A percentile compares a stretch with the other conserved stretches of the same genome.
phyloP scores from a whole-genome alignment of 306 rosid genomes.

The Prunus kanzakura region DNA sequence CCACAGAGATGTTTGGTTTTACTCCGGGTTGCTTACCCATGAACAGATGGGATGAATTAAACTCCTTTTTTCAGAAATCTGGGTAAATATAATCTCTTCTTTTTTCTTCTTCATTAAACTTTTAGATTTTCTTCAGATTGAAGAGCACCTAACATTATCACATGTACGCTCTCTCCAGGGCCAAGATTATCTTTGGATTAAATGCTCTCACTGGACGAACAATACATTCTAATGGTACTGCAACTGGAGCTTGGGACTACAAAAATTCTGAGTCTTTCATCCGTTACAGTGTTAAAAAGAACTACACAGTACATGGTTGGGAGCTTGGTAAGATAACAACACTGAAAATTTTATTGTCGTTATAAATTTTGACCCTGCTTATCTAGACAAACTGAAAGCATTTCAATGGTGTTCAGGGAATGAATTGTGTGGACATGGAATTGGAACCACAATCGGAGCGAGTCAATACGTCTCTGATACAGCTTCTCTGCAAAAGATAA shows the following conservation, averaged over 20 bases:
- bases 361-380: background rate
- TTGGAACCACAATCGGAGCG: constrained; percentile 63
- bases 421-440: constrained; percentile 79
- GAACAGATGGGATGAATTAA: constrained; percentile 90
- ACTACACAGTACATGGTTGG: constrained; percentile 80
- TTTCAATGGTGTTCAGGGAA: constrained; percentile 49
- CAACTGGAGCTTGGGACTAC: constrained; percentile 74
- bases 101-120: constrained; percentile 5
- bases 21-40: constrained; percentile 74
- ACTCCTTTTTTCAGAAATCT: constrained; percentile 65
- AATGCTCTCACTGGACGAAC: constrained; percentile 75
- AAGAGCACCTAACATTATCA: constrained; percentile 20
- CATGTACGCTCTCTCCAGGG: constrained; percentile 52
- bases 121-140: constrained; percentile 5
- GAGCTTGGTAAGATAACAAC: constrained; percentile 66
- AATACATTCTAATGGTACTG: constrained; percentile 22
- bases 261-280: constrained; percentile 74
- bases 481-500: constrained; percentile 42
- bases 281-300: constrained; percentile 64
- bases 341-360: background rate
- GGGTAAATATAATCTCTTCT: constrained; percentile 48
- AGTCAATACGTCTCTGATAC: constrained; percentile 71
- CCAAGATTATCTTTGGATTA: constrained; percentile 73
- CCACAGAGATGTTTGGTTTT: constrained; percentile 59
- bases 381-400: background rate